Evolutionary conservation across 2,329 filamentous ascomycete genomes (phyloP).

Genomic region (Emmonsiellopsis sp.): DNA sequence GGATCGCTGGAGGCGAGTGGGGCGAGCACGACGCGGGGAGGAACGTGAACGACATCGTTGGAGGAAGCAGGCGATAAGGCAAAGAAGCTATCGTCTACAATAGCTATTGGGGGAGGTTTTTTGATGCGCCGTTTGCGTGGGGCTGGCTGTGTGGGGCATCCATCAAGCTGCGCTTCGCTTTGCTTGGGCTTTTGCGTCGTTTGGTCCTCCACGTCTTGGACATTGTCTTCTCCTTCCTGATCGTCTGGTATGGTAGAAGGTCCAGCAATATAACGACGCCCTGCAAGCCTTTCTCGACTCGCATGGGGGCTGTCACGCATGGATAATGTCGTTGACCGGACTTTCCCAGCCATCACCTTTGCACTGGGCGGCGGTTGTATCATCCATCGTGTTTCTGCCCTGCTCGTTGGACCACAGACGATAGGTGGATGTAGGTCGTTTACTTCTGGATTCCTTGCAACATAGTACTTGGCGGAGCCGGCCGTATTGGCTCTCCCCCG

Average conservation of each 20-base stretch:
- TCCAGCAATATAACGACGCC: background rate
- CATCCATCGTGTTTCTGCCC: constrained; percentile 78
- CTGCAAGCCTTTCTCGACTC: background rate
- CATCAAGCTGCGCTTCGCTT: background rate
- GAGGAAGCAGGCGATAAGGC: background rate
- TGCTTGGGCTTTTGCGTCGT: background rate
- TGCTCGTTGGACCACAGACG: constrained; percentile 61
- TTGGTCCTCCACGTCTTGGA: constrained; percentile 5
- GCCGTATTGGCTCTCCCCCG: constrained; percentile 26
- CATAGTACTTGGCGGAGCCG: constrained; percentile 48
- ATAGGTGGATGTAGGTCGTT: constrained; percentile 82
- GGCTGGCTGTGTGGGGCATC: background rate
- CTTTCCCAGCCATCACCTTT: constrained; percentile 82
- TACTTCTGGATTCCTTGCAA: constrained; percentile 58
- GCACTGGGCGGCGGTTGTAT: constrained; percentile 82
- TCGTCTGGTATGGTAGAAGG: too few species aligned
- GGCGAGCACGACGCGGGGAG: background rate
- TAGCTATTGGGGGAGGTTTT: background rate
- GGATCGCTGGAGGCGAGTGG: background rate
- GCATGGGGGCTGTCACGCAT: constrained; percentile 13
- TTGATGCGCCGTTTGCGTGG: background rate
- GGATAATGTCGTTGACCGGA: constrained; percentile 25
- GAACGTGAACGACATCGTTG: background rate
- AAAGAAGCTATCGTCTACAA: background rate
- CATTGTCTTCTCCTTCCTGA: too few species aligned